Conservation (phyloP, 2,329 filamentous ascomycete genomes). For the Botrytis tulipae region DNA sequence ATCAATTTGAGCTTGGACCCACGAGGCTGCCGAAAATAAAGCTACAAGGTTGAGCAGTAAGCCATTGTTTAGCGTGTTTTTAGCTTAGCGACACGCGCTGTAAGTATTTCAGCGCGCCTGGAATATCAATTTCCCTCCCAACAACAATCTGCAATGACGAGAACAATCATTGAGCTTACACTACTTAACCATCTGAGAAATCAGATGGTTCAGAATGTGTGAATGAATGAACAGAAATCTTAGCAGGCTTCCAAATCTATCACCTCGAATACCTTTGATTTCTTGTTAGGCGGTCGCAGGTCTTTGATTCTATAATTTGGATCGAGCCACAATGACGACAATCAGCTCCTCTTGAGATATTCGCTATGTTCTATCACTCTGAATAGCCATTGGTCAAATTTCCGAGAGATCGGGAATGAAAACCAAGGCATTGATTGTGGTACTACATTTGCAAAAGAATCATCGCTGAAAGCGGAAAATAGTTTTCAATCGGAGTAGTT, state of each 20-base stretch:
- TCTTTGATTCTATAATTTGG: constrained; percentile 2
- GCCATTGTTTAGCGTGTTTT: constrained; percentile 9
- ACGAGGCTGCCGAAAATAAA: constrained; percentile 21
- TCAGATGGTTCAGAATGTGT: constrained; percentile 36
- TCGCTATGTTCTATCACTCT: constrained; percentile 24
- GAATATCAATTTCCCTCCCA: constrained; percentile 13
- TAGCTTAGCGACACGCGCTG: constrained; percentile 4
- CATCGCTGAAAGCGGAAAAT: constrained; percentile 36
- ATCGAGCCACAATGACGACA: constrained; percentile 35
- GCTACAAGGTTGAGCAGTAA: background rate
- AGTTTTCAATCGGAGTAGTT: constrained; percentile 42
- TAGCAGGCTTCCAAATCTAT: constrained; percentile 31
- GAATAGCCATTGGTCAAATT: constrained; percentile 26
- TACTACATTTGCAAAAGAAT: constrained; percentile 1
- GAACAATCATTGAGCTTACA: constrained; percentile 38
- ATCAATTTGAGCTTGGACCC: constrained; percentile 4
- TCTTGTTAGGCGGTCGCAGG: constrained; percentile 13
- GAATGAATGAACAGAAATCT: constrained; percentile 41
- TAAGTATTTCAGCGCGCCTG: constrained; percentile 1
- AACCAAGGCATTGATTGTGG: constrained; percentile 16
- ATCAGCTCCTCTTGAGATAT: constrained; percentile 37
- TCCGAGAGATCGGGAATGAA: constrained; percentile 22
- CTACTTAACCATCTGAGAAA: constrained; percentile 32
- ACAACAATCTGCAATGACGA: constrained; percentile 39
- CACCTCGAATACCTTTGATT: constrained; percentile 14